A percentile compares a stretch with the other conserved stretches of the same genome.
These are phyloP conservation scores for Trypanosoma rangeli DNA, from an alignment of 208 protist species.

Conservation along the genomic window DNA sequence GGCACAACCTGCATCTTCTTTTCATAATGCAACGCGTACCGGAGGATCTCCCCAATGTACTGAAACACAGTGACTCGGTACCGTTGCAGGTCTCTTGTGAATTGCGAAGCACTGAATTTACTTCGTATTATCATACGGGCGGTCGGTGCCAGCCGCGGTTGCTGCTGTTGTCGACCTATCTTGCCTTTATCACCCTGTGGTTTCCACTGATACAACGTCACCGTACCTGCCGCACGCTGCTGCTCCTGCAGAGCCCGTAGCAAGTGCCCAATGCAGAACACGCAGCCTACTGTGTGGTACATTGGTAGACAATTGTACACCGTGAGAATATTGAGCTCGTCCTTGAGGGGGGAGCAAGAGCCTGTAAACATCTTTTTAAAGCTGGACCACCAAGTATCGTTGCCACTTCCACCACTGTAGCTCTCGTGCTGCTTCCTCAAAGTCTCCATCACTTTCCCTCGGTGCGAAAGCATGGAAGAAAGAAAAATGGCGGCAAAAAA, in stretches of 20 bases:
- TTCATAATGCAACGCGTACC: constrained; percentile 69
- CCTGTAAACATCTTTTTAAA: constrained; percentile 22
- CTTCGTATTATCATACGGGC: constrained; percentile 65
- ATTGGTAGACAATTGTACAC: constrained; percentile 84
- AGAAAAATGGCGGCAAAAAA: constrained; percentile 64
- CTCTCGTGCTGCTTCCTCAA: constrained; percentile 29
- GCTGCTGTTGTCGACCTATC: neutral
- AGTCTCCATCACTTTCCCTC: constrained; percentile 30
- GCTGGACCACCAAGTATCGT: neutral
- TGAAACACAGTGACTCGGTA: constrained; percentile 79
- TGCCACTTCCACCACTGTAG: neutral
- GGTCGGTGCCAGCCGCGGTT: constrained; percentile 19
- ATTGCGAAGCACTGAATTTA: constrained; percentile 70
- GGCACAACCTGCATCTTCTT: neutral
- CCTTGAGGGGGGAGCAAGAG: constrained; percentile 15
- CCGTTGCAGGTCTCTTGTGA: constrained; percentile 56
- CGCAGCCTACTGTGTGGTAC: constrained; percentile 75
- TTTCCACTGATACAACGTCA: constrained; percentile 8
- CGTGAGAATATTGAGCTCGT: constrained; percentile 36
- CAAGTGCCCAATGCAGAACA: constrained; percentile 70
- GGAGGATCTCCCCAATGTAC: constrained; percentile 92
- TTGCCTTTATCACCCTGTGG: neutral
- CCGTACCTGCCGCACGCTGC: constrained; percentile 28
- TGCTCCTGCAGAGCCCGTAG: constrained; percentile 56
- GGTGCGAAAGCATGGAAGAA: constrained; percentile 40